Base-by-base conservation (phyloP, 176 grass and related monocot species). In the Alloteropsis semialata region DNA sequence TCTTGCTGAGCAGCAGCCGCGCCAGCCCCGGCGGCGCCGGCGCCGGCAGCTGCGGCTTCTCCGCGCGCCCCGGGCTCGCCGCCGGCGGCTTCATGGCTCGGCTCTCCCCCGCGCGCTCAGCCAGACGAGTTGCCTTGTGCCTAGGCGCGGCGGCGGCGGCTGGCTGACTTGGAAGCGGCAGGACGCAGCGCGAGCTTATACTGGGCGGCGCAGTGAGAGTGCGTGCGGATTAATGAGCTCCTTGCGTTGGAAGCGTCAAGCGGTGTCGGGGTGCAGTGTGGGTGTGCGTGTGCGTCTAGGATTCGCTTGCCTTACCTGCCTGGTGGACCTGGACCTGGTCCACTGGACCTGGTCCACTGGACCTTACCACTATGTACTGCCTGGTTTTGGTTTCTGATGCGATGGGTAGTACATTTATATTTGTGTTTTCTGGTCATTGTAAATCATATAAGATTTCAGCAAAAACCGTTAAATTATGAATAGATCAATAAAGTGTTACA, bases 1-100 rank as follows among this genome's bases (percentile, higher is more conserved):
- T 86, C 80, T 79, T 83, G 87, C 90, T 88, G 2, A 88, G 82
- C 24, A 92, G 87, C n/a, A 92, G 80, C 46, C 90, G 69, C n/a
- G 90, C 87, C 56, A 89, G 80, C 3, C 84, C 80, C 15, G 87
- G 87, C 62, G 87, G 74, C 53, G 83, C 83, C 12, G 86, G 87
- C 14, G 85, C 43, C 21, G 61, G 19, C 22, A 67, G 62, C 78
- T 80, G 90, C 46, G 82, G 80, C 75, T 92, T 92, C 84, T 89
- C 90, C 54, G 80, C 62, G 5, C 87, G 75, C 6, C 84, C 90
- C 8, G 90, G 90, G 75, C 90, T 92, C 32, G 87, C 81, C 68
- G 84, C 80, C 84, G 87, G 87, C 64, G 66, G 79, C 84, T 79
- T 87, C 87, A 86, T 88, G 18, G 60, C 25, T 38, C 45, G 0